A percentile compares a stretch with the other conserved stretches of the same genome.
Evolutionary conservation across 768 basidiomycete species (phyloP).

Genomic region (Russula dissimulans): DNA sequence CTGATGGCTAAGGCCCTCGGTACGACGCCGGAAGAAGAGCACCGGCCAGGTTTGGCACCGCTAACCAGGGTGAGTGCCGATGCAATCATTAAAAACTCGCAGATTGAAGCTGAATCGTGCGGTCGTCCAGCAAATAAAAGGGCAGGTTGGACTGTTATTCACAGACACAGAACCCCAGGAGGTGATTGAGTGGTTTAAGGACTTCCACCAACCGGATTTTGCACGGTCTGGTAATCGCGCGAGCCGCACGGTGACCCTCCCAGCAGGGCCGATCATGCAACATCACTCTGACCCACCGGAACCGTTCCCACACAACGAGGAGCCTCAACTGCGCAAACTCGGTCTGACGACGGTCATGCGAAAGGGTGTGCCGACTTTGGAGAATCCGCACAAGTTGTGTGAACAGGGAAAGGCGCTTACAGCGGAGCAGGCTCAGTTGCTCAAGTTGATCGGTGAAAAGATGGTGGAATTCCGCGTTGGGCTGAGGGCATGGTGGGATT

Average conservation of each 20-base stretch:
- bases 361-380: slow-evolving; percentile 79
- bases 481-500: slow-evolving; percentile 66
- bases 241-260: slow-evolving; percentile 61
- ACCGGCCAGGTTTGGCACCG: slow-evolving; percentile 65
- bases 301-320: slow-evolving; percentile 94
- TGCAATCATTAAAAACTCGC: not conserved
- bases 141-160: slow-evolving; percentile 89
- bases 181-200: slow-evolving; percentile 88
- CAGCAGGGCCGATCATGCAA: slow-evolving; percentile 79
- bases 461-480: slow-evolving; percentile 78
- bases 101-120: not conserved
- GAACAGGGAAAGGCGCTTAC: slow-evolving; percentile 71
- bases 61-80: slow-evolving; percentile 56
- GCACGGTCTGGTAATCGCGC: slow-evolving; percentile 83
- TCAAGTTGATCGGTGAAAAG: slow-evolving; percentile 85
- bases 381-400: slow-evolving; percentile 75
- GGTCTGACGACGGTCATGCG: slow-evolving; percentile 80
- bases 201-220: slow-evolving; percentile 85
- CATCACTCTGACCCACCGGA: slow-evolving; percentile 72
- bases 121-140: slow-evolving; percentile 71
- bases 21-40: slow-evolving; percentile 77
- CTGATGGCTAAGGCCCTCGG: slow-evolving; percentile 98
- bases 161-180: slow-evolving; percentile 86
- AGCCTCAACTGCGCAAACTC: slow-evolving; percentile 89
- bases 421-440: slow-evolving; percentile 80